Percentiles rank a stretch among this genome's conserved stretches.
Evolutionary conservation across 192 early-diverging fungal species (phyloP).

Genomic region (Phycomyces blakesleeanus): DNA sequence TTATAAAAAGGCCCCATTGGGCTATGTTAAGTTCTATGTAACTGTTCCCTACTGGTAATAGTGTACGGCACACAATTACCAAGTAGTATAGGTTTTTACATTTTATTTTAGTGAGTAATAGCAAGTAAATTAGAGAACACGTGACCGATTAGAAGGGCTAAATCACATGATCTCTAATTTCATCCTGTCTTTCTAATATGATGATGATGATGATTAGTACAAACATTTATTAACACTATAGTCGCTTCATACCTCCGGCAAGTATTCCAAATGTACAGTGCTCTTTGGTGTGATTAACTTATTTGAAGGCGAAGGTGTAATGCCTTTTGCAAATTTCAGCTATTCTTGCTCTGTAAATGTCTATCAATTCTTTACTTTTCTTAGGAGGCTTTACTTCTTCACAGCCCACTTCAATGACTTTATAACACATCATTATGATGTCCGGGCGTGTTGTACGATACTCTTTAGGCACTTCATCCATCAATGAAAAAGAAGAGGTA

Average conservation of each 20-base stretch:
- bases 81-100: too few species aligned
- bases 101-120: too few species aligned
- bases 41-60: too few species aligned
- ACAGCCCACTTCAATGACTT: constrained; percentile 6
- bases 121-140: too few species aligned
- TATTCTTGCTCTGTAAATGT: constrained; percentile 5
- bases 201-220: neutral
- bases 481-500: too few species aligned
- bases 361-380: neutral
- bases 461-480: too few species aligned
- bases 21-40: too few species aligned
- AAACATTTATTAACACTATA: neutral
- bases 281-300: neutral
- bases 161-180: too few species aligned
- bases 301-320: neutral
- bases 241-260: neutral
- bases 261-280: constrained; percentile 7
- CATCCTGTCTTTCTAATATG: too few species aligned
- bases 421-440: neutral
- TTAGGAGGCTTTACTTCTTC: neutral
- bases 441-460: neutral
- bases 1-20: too few species aligned
- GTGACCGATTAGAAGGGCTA: too few species aligned
- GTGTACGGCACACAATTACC: too few species aligned
- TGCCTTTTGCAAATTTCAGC: constrained; percentile 8